Evolutionary conservation across 2,329 filamentous ascomycete species (phyloP), one percentile per base, ranked within the genome.

Genomic region (Thyridium curvatum): DNA sequence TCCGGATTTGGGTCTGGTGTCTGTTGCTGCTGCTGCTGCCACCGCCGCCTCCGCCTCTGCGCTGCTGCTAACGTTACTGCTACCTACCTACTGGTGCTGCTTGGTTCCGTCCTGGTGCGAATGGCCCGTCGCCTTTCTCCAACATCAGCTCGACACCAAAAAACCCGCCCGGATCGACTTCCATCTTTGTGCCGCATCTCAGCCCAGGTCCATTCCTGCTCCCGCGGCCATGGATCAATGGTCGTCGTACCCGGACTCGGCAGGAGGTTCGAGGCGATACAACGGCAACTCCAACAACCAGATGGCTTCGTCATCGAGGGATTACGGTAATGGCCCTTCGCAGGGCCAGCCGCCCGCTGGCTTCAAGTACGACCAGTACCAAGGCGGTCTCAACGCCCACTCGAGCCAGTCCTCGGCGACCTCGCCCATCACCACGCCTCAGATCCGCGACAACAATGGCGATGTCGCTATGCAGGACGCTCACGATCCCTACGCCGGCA

Each of bases 381-480:
- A 81, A 56, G 63, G 65, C 40, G 61, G 58, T 39, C 52, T 67
- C 41, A 61, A 53, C 44, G 49, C 59, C 37, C 59, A 64, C 47
- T 43, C 52, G 52, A 45, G 52, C 47, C 44, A 53, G 42, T 61
- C 75, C 52, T 68, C 79, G 54, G 68, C 71, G 43, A 68, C 72
- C 30, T 81, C 81, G 41, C 72, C 80, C 45, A 67, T 77, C 54
- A 62, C 65, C 41, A 71, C 71, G 46, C 69, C 75, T 50, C 75
- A 79, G 53, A 61, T 73, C 53, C 81, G 82, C 68, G 83, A 87
- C 64, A 77, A 77, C 48, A 86, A 84, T 58, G 78, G 81, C 53
- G 85, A 90, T 64, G 73, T 87, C 42, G 70, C 82, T 45, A 96
- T 96, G 90, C 86, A 93, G 63, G 90, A 95, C 62, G 70, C 79